Conservation (phyloP, 2,329 filamentous ascomycete genomes). For the Aspergillus puulaauensis region DNA sequence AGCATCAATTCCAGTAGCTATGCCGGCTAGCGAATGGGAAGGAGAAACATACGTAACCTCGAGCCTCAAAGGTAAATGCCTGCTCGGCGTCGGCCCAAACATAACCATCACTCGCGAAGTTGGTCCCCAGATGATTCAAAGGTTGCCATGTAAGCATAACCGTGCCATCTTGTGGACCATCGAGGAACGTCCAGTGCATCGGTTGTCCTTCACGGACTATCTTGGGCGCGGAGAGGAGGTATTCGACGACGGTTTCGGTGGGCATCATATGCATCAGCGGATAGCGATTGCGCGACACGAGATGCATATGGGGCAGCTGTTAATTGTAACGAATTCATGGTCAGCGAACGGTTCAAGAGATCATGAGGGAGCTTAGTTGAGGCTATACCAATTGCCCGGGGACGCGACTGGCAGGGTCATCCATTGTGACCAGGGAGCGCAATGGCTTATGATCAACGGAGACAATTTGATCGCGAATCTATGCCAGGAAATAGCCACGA, state of each 20-base stretch:
- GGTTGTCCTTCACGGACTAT: conserved; percentile 81
- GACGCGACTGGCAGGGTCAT: conserved; percentile 48
- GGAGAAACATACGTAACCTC: conserved; percentile 59
- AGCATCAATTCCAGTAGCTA: conserved; percentile 1
- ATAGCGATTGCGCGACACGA: conserved; percentile 81
- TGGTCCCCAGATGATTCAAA: conserved; percentile 65
- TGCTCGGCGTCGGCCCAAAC: conserved; percentile 84
- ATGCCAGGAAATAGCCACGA: neutral
- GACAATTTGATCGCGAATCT: conserved; percentile 16
- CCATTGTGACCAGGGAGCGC: conserved; percentile 37
- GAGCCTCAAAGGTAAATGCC: conserved; percentile 70
- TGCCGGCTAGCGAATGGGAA: neutral
- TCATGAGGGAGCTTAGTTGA: conserved; percentile 9
- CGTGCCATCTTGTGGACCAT: conserved; percentile 76
- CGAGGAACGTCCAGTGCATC: conserved; percentile 91
- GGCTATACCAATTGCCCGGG: conserved; percentile 45
- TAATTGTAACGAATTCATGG: conserved; percentile 11
- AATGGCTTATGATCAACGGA: conserved; percentile 7
- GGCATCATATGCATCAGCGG: conserved; percentile 70
- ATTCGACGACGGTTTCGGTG: conserved; percentile 75
- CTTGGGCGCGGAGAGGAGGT: conserved; percentile 78
- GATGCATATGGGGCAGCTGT: conserved; percentile 84
- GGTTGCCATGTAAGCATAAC: conserved; percentile 90
- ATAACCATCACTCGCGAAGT: conserved; percentile 88
- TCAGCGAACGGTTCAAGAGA: conserved; percentile 7